Conservation (phyloP, 768 basidiomycete species). For the Mrakia hoshinonis region DNA sequence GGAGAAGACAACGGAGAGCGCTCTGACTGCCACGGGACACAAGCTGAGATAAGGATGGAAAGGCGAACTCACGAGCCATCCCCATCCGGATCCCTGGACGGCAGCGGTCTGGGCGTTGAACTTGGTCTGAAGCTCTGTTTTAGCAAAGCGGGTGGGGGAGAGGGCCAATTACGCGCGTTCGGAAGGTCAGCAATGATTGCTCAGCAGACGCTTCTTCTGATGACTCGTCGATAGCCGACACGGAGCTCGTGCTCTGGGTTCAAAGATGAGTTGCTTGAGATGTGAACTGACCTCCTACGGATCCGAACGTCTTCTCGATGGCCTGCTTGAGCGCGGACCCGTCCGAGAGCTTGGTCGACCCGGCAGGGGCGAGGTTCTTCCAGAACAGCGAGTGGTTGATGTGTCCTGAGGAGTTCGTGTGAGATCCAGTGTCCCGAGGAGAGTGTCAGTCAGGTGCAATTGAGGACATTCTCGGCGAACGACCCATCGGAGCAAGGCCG, state of each 20-base stretch:
- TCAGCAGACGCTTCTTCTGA: too few relatives aligned
- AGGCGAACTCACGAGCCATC: slow-evolving; percentile 69
- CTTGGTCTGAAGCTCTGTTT: slow-evolving; percentile 53
- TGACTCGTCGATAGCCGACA: too few relatives aligned
- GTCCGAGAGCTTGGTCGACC: slow-evolving; percentile 45
- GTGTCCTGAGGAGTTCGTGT: slow-evolving; percentile 47
- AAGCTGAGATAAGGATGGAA: background rate
- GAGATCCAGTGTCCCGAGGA: background rate
- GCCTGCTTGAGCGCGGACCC: slow-evolving; percentile 53
- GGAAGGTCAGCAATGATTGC: slow-evolving; percentile 2
- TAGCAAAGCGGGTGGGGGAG: background rate
- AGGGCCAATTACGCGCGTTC: background rate
- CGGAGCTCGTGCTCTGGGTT: too few relatives aligned
- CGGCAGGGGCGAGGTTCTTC: slow-evolving; percentile 78
- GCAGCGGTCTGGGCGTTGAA: slow-evolving; percentile 76
- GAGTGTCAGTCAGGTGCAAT: background rate
- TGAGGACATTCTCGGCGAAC: background rate
- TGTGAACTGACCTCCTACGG: slow-evolving; percentile 47
- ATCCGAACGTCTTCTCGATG: slow-evolving; percentile 57
- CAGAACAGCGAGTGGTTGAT: slow-evolving; percentile 96
- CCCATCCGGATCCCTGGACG: slow-evolving; percentile 93
- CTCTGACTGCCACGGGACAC: too few relatives aligned
- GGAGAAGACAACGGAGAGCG: background rate
- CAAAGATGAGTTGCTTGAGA: background rate
- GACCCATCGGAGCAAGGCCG: background rate